Evolutionary conservation across 495 filamentous ascomycete genomes (phyloP).

Genomic region (Thozetella sp.): DNA sequence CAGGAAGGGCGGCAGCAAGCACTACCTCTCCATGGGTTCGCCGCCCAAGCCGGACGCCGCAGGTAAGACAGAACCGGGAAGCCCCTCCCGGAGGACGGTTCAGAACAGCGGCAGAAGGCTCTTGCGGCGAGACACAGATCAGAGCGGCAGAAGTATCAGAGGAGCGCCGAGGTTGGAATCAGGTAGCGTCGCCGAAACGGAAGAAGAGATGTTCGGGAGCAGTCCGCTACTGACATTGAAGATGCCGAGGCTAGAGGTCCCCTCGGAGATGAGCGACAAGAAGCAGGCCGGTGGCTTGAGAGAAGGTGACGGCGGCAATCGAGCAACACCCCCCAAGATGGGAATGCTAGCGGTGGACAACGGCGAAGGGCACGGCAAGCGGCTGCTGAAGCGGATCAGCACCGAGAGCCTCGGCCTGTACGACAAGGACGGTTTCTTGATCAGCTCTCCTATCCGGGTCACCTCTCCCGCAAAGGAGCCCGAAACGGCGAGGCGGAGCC

Average conservation of each 20-base stretch:
- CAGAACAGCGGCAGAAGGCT: too few relatives aligned
- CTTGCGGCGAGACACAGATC: too few relatives aligned
- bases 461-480: neutral
- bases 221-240: neutral
- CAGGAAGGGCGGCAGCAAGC: slow-evolving; percentile 13
- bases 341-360: slow-evolving; percentile 10
- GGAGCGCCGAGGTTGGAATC: neutral
- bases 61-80: neutral
- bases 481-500: neutral
- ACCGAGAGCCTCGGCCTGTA: slow-evolving; percentile 32
- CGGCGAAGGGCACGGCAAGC: slow-evolving; percentile 5
- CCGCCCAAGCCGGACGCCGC: neutral
- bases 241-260: neutral
- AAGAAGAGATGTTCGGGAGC: neutral
- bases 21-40: slow-evolving; percentile 27
- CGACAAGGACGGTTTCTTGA: slow-evolving; percentile 45
- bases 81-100: too few relatives aligned
- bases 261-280: slow-evolving; percentile 5
- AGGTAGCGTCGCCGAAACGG: neutral
- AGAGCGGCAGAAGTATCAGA: too few relatives aligned
- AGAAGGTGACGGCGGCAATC: slow-evolving; percentile 5
- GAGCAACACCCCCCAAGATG: slow-evolving; percentile 2
- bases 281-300: slow-evolving; percentile 6
- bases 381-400: slow-evolving; percentile 11
- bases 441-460: slow-evolving; percentile 12